A percentile compares a stretch with the other conserved stretches of the same genome.
phyloP scores from a whole-genome alignment of 495 filamentous ascomycete genomes.

The Cladorrhinum samala region DNA sequence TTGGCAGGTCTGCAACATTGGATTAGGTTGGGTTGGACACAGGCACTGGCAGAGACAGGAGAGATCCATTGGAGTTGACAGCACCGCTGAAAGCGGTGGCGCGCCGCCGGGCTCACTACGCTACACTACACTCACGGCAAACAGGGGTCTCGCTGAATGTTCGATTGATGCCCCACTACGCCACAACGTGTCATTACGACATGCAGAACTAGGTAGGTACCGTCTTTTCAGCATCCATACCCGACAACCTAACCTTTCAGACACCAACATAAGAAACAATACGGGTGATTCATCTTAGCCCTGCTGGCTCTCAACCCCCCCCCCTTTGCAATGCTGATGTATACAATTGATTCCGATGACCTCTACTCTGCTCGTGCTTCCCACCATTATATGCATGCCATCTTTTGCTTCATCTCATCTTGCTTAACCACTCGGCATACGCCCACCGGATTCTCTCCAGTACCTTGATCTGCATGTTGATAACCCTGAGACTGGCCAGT shows the following conservation, averaged over 20 bases:
- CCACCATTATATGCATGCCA: neutral
- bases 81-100: no score
- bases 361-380: no score
- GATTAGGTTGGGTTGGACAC: no score
- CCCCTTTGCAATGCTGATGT: neutral
- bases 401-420: constrained; percentile 18
- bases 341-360: neutral
- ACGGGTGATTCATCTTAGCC: neutral
- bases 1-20: constrained; percentile 7
- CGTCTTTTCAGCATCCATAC: no score
- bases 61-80: no score
- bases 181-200: constrained; percentile 13
- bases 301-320: neutral
- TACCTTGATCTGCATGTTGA: constrained; percentile 66
- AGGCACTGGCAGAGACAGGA: constrained; percentile 4
- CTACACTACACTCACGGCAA: no score
- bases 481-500: constrained; percentile 69
- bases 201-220: no score
- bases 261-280: neutral
- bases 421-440: constrained; percentile 67
- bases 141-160: constrained; percentile 3
- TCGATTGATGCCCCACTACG: constrained; percentile 13
- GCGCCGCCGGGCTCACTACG: no score
- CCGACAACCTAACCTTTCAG: no score
- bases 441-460: constrained; percentile 79